Evolutionary conservation across 2,329 filamentous ascomycete genomes (phyloP).

Genomic region (Talaromyces rugulosus): DNA sequence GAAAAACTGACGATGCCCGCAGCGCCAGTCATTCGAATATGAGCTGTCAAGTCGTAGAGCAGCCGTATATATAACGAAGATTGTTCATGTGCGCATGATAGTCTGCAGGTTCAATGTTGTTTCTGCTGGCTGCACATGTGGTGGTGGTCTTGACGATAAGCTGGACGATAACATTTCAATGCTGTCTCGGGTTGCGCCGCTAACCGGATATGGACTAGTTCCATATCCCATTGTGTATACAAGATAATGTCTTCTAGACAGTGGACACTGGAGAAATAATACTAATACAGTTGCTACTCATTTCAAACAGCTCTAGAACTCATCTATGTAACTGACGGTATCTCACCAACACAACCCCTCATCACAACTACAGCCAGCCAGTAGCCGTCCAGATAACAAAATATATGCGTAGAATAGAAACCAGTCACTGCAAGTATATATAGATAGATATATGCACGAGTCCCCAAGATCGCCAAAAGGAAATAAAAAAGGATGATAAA

Average conservation of each 20-base stretch:
- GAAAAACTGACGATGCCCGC: neutral
- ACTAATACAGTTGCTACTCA: neutral
- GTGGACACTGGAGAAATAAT: too few relatives aligned
- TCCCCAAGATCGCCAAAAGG: neutral
- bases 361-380: constrained; percentile 5
- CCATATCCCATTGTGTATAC: neutral
- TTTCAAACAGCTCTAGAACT: neutral
- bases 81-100: too few relatives aligned
- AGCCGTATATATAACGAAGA: neutral
- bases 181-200: too few relatives aligned
- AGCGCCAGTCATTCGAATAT: neutral
- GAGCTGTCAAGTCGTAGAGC: neutral
- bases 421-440: neutral
- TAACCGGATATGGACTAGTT: neutral
- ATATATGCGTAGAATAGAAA: constrained; percentile 8
- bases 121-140: neutral
- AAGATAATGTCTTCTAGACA: neutral
- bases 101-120: too few relatives aligned
- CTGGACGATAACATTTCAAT: too few relatives aligned
- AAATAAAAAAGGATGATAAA: neutral
- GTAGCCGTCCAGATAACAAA: constrained; percentile 5
- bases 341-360: neutral
- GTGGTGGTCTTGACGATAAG: neutral
- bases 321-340: neutral
- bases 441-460: neutral